phyloP scores from a whole-genome alignment of 352 stramenopile genomes.

The Globisporangium irregulare region DNA sequence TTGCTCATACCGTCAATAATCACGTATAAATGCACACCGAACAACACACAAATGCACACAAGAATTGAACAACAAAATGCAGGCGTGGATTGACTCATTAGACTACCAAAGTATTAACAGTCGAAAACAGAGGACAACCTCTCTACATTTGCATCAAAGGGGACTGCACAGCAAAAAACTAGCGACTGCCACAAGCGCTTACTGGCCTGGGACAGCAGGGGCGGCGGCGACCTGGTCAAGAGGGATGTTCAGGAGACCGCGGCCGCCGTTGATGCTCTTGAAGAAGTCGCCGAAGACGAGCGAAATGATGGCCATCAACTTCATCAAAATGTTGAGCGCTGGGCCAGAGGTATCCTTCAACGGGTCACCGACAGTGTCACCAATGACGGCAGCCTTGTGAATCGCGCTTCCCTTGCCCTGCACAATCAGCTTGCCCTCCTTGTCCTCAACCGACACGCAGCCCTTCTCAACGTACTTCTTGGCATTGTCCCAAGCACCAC shows the following conservation, averaged over 20 bases:
- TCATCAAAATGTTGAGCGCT: constrained; percentile 99
- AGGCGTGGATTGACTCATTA: constrained; percentile 7
- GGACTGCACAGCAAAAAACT: constrained; percentile 8
- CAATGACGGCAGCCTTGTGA: constrained; percentile 97
- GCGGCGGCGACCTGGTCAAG: constrained; percentile 10
- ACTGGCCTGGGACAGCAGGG: constrained; percentile 9
- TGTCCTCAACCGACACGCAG: constrained; percentile 87
- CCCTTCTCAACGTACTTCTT: constrained; percentile 99
- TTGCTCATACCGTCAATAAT: background rate
- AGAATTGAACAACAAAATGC: constrained; percentile 1
- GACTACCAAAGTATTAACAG: background rate
- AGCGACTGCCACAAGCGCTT: background rate
- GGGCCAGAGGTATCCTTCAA: constrained; percentile 99
- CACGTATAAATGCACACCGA: background rate
- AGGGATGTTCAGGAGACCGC: constrained; percentile 90
- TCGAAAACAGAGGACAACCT: background rate
- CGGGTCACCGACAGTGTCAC: constrained; percentile 99
- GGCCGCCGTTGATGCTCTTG: constrained; percentile 96
- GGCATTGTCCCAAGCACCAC: constrained; percentile 99
- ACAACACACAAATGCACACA: background rate
- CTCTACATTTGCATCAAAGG: constrained; percentile 4
- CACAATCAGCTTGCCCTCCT: constrained; percentile 89
- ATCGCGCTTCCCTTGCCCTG: constrained; percentile 96
- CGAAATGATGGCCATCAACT: constrained; percentile 99
- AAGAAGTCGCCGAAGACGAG: constrained; percentile 99